Base-by-base conservation (phyloP, 441 rosid genomes). In the Erodium moschatum region DNA sequence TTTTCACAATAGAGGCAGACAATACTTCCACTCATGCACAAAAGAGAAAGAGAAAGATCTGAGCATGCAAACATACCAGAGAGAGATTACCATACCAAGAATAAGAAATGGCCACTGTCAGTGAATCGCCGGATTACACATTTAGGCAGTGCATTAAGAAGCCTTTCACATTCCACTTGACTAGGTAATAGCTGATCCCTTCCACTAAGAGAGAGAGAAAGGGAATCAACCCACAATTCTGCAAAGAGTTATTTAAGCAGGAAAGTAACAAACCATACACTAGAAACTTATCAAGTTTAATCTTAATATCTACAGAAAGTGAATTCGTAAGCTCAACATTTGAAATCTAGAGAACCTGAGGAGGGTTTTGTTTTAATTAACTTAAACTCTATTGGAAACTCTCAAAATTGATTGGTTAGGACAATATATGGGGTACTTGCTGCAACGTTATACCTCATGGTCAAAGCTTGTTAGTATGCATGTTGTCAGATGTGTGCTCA, bases 161-260 rank as follows among this genome's bases (percentile, higher is more conserved):
- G 60, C 20, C 60, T 52, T 52, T 52, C 60, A 52, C 20, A 52
- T 52, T 52, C 60, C 60, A 5, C 60, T 52, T 52, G 60, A 52
- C 60, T 52, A 15, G 60, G 60, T 52, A 52, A 52, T 52, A 52
- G 12, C 60, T 52, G 60, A 52, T 52, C 60, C 60, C 21, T 52
- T 52, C 60, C 60, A 52, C 60, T 52, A 16, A 44, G 70, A 80
- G 64, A 58, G 29, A 69, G 35, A 8, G 72, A 71, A 27, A 8
- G 63, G 67, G 21, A 64, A 21, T 74, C 66, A 27, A 48, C 24
- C 6, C 1, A 65, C 0, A 2, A 19, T 60, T 58, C 21, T 6
- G 11, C 15, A 46, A 35, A 9, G n/a, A 68, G 56, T n/a, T 18
- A 44, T 38, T 31, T 27, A 54, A 16, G 24, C 61, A 54, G 2